Conservation (phyloP, 2,329 filamentous ascomycete genomes). For the Claviceps sp. region DNA sequence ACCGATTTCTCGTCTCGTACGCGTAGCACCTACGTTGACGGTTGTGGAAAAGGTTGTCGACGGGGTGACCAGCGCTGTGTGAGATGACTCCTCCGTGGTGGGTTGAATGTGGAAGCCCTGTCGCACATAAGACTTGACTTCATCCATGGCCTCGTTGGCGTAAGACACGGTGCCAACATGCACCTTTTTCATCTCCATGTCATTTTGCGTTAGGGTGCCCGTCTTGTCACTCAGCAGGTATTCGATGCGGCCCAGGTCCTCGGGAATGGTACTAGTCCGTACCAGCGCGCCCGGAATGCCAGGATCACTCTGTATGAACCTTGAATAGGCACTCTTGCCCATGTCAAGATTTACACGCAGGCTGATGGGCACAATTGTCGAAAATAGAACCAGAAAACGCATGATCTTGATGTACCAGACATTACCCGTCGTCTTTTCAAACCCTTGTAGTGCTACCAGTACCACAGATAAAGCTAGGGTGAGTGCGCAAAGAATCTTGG, state of each 20-base stretch:
- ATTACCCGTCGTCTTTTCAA: conserved; percentile 50
- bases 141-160: conserved; percentile 97
- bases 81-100: conserved; percentile 30
- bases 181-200: conserved; percentile 98
- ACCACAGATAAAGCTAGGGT: conserved; percentile 78
- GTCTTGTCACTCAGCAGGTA: conserved; percentile 96
- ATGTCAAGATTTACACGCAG: conserved; percentile 92
- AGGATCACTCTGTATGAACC: conserved; percentile 83
- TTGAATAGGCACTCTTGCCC: conserved; percentile 92
- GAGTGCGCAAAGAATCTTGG: conserved; percentile 85
- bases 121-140: conserved; percentile 73
- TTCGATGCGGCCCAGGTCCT: conserved; percentile 89
- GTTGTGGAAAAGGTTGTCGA: conserved; percentile 56
- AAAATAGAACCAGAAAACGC: conserved; percentile 95
- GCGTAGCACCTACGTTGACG: conserved; percentile 51
- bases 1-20: conserved; percentile 85
- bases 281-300: conserved; percentile 89
- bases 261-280: conserved; percentile 90
- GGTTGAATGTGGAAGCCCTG: conserved; percentile 59
- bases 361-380: conserved; percentile 97
- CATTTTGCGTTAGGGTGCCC: conserved; percentile 93
- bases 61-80: conserved; percentile 53
- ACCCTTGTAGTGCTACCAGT: conserved; percentile 77
- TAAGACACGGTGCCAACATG: conserved; percentile 97
- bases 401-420: conserved; percentile 95